A percentile compares a stretch with the other conserved stretches of the same genome.
These are phyloP conservation scores for Aspergillus nidulans DNA, from an alignment of 495 filamentous ascomycete species.

Conservation along the genomic window DNA sequence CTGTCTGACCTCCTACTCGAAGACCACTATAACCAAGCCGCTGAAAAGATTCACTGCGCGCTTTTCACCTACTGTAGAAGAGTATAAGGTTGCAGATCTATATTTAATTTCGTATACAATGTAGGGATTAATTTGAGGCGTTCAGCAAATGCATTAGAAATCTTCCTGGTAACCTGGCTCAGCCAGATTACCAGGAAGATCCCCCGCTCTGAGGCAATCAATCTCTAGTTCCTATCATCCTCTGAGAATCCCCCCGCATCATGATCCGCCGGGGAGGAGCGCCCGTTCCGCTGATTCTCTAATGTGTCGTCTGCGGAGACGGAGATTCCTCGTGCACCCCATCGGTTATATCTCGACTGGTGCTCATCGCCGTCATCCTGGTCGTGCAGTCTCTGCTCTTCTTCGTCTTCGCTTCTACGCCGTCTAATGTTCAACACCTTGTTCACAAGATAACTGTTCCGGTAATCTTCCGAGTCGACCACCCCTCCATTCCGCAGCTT, in stretches of 20 bases:
- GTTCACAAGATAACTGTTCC: slow-evolving; percentile 69
- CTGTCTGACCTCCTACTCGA: neutral
- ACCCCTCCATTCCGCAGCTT: slow-evolving; percentile 88
- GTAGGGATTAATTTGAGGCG: neutral
- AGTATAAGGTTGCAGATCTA: neutral
- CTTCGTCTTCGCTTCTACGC: slow-evolving; percentile 26
- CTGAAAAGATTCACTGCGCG: neutral
- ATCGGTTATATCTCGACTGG: slow-evolving; percentile 46
- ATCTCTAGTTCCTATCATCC: slow-evolving; percentile 13
- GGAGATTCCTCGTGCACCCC: slow-evolving; percentile 75
- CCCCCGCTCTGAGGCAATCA: neutral
- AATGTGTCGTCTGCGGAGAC: slow-evolving; percentile 76
- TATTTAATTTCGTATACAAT: neutral
- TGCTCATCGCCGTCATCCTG: slow-evolving; percentile 21
- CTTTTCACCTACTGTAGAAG: neutral
- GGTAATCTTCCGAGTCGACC: slow-evolving; percentile 87
- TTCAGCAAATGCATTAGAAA: neutral
- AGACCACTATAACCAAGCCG: neutral
- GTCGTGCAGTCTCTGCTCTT: slow-evolving; percentile 39
- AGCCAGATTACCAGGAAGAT: neutral
- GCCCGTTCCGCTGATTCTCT: slow-evolving; percentile 37
- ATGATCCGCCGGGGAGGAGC: neutral
- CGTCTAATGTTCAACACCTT: slow-evolving; percentile 40
- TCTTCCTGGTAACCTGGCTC: neutral
- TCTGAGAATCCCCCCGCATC: slow-evolving; percentile 26